Conservation (phyloP, 495 filamentous ascomycete species). For the Massariosphaeria phaeospora region DNA sequence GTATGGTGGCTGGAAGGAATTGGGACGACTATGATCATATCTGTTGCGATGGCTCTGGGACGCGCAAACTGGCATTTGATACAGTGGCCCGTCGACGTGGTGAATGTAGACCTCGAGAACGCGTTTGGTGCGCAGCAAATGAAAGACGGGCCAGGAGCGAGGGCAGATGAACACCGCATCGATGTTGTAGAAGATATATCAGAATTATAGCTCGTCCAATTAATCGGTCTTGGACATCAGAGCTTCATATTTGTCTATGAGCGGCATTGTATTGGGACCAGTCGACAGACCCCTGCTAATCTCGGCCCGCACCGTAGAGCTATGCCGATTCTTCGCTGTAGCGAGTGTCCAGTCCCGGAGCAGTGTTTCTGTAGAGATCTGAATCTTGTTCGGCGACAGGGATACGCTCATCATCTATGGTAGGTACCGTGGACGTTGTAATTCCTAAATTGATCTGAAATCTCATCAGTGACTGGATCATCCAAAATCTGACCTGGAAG, state of each 20-base stretch:
- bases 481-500: neutral
- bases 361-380: slow-evolving; percentile 16
- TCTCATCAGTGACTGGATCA: slow-evolving; percentile 21
- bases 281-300: too few species aligned
- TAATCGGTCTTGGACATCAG: too few species aligned
- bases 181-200: too few species aligned
- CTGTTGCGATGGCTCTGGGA: slow-evolving; percentile 19
- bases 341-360: slow-evolving; percentile 48
- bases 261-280: too few species aligned
- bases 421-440: slow-evolving; percentile 8
- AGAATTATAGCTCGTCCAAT: too few species aligned
- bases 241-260: too few species aligned
- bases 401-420: slow-evolving; percentile 19
- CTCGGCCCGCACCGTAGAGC: too few species aligned
- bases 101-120: slow-evolving; percentile 18
- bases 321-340: slow-evolving; percentile 59
- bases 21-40: slow-evolving; percentile 15
- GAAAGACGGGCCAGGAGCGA: neutral
- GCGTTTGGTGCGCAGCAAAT: neutral
- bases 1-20: slow-evolving; percentile 28
- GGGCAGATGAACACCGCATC: too few species aligned
- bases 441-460: slow-evolving; percentile 15
- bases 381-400: slow-evolving; percentile 24
- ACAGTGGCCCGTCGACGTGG: slow-evolving; percentile 18
- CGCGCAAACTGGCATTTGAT: slow-evolving; percentile 23